Evolutionary conservation across 169 alveolate species (phyloP).

Genomic region (Plasmodium falciparum): DNA sequence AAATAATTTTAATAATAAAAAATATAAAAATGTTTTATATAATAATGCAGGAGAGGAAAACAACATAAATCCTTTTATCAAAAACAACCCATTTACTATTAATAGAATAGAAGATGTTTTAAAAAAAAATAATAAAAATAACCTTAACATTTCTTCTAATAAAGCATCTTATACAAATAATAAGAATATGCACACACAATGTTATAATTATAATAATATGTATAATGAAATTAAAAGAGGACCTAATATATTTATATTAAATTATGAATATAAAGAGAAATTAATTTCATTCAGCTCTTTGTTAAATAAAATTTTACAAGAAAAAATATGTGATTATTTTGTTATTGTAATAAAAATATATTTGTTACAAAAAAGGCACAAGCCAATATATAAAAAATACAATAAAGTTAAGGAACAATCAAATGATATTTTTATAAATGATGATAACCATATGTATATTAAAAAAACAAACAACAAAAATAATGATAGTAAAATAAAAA

Average conservation of each 20-base stretch:
- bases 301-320: constrained; percentile 19
- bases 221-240: too few relatives aligned
- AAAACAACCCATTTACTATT: too few relatives aligned
- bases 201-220: too few relatives aligned
- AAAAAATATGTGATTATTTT: constrained; percentile 16
- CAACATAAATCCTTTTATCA: too few relatives aligned
- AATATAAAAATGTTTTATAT: too few relatives aligned
- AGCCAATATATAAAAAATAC: constrained; percentile 44
- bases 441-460: not conserved
- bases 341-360: not conserved
- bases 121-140: too few relatives aligned
- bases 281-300: constrained; percentile 5
- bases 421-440: not conserved
- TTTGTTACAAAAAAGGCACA: not conserved
- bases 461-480: not conserved
- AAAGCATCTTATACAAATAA: too few relatives aligned
- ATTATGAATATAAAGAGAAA: not conserved
- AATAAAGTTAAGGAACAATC: constrained; percentile 2
- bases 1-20: too few relatives aligned
- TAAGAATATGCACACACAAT: too few relatives aligned
- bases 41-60: too few relatives aligned
- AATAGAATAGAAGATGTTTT: too few relatives aligned
- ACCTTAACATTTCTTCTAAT: too few relatives aligned
- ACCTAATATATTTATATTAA: not conserved
- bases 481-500: not conserved